Evolutionary conservation across 2,329 filamentous ascomycete species (phyloP), one percentile per base, ranked within the genome.

Genomic region (Leptographium wingfieldii): DNA sequence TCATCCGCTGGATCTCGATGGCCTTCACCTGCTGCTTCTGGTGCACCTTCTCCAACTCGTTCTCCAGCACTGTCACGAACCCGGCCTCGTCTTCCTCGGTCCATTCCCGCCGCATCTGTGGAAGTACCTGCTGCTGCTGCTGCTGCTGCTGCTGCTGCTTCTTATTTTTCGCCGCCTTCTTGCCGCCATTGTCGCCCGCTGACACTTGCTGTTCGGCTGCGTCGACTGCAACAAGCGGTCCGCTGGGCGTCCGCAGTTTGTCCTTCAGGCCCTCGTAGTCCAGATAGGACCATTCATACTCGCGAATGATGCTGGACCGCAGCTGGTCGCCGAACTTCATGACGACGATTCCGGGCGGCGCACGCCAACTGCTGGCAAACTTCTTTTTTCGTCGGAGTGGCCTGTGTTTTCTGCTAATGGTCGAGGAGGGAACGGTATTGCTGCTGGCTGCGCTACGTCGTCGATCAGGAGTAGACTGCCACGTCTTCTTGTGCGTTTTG

Each of bases 211-310:
- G 16, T 6, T 9, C 43, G 66, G 79, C 60, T 73, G 71, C 61
- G 72, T 75, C 64, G 62, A 65, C 60, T 66, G 65, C 63, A 53
- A 66, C 29, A 51, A 66, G 59, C 19, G 73, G 69, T 62, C 84
- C 82, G 65, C 80, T 87, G 62, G 85, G 82, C 62, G 82, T 84
- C 75, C 92, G 94, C 63, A 99, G 84, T 65, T 90, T 85, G 66
- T 82, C 80, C 77, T 99, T 99, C 56, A 99, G 82, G 65, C 87
- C 89, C 72, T 96, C 92, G 76, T 99, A 99, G 75, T 90, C 88
- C 75, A 99, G 96, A 77, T 99, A 99, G 78, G 96, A 90, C 86
- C 92, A 96, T 73, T 92, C 86, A 77, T 95, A 99, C 76, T 97
- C 92, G 78, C 89, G 91, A 74, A 97, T 95, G 70, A 96, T 82